A percentile compares a stretch with the other conserved stretches of the same genome.
phyloP scores from a whole-genome alignment of 768 basidiomycete species.

The Phylloporus sp. region DNA sequence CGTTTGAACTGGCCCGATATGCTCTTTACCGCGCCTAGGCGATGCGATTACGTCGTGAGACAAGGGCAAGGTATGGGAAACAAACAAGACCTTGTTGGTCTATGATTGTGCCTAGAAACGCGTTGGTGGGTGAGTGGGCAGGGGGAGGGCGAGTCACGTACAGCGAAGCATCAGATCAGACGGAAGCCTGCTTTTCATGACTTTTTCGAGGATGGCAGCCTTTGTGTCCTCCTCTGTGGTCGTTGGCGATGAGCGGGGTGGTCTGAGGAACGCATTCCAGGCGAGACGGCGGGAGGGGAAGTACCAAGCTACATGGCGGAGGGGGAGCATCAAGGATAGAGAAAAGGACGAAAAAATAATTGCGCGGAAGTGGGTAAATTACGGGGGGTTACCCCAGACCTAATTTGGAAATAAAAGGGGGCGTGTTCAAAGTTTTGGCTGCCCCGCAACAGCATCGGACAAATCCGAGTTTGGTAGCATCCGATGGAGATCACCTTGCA shows the following conservation, averaged over 20 bases:
- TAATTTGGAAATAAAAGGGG: conserved; percentile 3
- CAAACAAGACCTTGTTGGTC: conserved; percentile 70
- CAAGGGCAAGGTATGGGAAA: conserved; percentile 8
- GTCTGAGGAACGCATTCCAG: conserved; percentile 27
- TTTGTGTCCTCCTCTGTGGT: conserved; percentile 67
- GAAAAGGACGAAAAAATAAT: conserved; percentile 27
- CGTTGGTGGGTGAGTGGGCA: conserved; percentile 11
- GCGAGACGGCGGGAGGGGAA: conserved; percentile 14
- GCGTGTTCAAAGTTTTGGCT: conserved; percentile 6
- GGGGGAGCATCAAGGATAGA: conserved; percentile 31
- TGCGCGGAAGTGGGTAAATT: conserved; percentile 9
- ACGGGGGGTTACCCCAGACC: conserved; percentile 18
- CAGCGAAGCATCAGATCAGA: conserved; percentile 90
- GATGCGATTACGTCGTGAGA: conserved; percentile 27
- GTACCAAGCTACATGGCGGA: conserved; percentile 37
- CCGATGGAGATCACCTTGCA: conserved; percentile 31
- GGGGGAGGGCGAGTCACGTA: conserved; percentile 40
- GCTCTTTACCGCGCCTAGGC: conserved; percentile 75
- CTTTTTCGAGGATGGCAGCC: conserved; percentile 74
- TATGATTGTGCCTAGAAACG: conserved; percentile 70
- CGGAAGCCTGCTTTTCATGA: conserved; percentile 83
- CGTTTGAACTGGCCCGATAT: conserved; percentile 89
- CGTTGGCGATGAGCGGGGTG: conserved; percentile 13
- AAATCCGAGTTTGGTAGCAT: conserved; percentile 27
- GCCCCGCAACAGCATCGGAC: conserved; percentile 25